Base-by-base conservation (phyloP, 345 rosid species). In the Garcia nutans region DNA sequence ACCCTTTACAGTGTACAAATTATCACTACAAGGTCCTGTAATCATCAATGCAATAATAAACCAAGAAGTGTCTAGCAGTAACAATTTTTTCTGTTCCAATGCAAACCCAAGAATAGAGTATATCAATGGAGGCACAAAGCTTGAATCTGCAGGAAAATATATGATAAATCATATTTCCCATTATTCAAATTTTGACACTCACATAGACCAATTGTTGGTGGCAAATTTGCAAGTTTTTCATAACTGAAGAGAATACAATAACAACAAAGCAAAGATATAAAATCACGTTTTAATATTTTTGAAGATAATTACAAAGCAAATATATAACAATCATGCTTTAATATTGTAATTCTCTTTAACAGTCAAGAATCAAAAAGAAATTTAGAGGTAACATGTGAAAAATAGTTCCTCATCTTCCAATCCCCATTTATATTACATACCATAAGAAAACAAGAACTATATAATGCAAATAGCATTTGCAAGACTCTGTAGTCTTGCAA, bases 301-400 rank as follows among this genome's bases (percentile, higher is more conserved):
- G 90, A 77, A 96, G 97, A 84, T 91, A 96, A 84, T 98, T 93
- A 82, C 83, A 92, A 72, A 82, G 63, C 23, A 61, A 77, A 78
- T 74, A 81, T 55, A 72, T 28, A 72, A 45, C n/a, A 22, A 74
- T 69, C 50, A 77, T 11, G 57, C 60, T 44, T 63, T 64, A 60
- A 50, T 28, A 74, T 22, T 28, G n/a, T 24, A 41, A 70, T 6
- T n/a, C 65, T 72, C 28, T 44, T 59, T 24, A 50, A 20, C 5
- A 47, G 20, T 45, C 55, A 74, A 26, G 31, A 10, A 65, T 49
- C 8, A 20, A 76, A 28, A 80, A 37, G 16, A 33, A 71, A 22
- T 67, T 69, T 69, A 74, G 24, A 8, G 44, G 65, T 17, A 37
- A 69, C 8, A 24, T 65, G 19, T 6, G 55, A 20, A 59, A 62